Conservation (phyloP, 768 basidiomycete genomes). For the Hericium coralloides region DNA sequence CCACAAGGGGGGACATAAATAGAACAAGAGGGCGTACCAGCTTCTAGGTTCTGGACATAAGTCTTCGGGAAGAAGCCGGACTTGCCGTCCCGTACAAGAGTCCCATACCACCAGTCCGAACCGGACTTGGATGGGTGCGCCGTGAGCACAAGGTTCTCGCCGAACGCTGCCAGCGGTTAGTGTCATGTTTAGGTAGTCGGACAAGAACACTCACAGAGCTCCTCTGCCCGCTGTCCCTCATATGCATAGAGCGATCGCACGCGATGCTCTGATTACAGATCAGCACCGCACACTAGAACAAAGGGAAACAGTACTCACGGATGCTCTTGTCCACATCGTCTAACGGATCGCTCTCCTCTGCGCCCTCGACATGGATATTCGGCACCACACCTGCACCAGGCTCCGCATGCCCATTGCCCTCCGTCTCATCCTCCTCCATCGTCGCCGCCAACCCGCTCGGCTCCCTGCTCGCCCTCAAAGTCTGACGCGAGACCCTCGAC, state of each 20-base stretch:
- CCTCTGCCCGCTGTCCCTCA: conserved; percentile 79
- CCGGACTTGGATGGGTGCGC: conserved; percentile 82
- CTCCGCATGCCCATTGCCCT: conserved; percentile 16
- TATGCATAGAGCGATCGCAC: conserved; percentile 81
- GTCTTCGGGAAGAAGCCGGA: conserved; percentile 87
- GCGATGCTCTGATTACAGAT: conserved; percentile 45
- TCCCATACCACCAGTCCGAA: conserved; percentile 94
- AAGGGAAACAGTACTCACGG: conserved; percentile 31
- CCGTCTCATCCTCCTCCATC: conserved; percentile 47
- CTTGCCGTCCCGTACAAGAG: conserved; percentile 48
- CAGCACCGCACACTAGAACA: neutral
- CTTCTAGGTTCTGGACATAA: conserved; percentile 68
- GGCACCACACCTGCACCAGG: conserved; percentile 29
- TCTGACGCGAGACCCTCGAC: conserved; percentile 82
- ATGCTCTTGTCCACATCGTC: conserved; percentile 63
- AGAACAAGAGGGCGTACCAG: conserved; percentile 38
- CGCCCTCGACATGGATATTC: conserved; percentile 44
- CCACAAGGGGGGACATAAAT: conserved; percentile 3
- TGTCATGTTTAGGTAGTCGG: conserved; percentile 2
- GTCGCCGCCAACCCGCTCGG: conserved; percentile 41
- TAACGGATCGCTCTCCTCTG: conserved; percentile 43
- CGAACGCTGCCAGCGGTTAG: conserved; percentile 47
- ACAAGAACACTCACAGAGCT: conserved; percentile 55
- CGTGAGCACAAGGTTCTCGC: conserved; percentile 63
- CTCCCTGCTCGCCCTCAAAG: conserved; percentile 27